A percentile compares a stretch with the other conserved stretches of the same genome.
These are phyloP conservation scores for Chlorella sp. DNA, from an alignment of 139 green algal genomes.

Conservation along the genomic window DNA sequence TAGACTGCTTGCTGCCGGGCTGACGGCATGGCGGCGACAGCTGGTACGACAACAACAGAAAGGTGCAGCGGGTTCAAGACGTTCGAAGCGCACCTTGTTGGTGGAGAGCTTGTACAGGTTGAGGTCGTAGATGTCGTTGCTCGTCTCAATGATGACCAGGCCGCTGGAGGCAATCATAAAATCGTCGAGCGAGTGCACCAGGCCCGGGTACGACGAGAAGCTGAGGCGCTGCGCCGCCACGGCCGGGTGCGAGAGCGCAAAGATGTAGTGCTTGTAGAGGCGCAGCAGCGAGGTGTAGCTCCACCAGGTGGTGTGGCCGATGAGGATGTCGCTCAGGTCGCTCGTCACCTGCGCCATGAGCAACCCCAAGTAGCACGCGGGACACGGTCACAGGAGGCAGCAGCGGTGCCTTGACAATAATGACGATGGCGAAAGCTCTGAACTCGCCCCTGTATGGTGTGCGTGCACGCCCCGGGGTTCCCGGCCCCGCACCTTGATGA, in stretches of 20 bases:
- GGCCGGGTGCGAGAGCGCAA: slow-evolving; percentile 23
- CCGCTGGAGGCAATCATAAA: slow-evolving; percentile 52
- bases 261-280: slow-evolving; percentile 66
- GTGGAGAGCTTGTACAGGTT: slow-evolving; percentile 33
- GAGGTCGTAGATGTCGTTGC: slow-evolving; percentile 49
- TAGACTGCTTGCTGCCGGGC: no score
- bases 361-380: not conserved
- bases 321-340: slow-evolving; percentile 41
- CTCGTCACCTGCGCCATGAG: slow-evolving; percentile 23
- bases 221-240: slow-evolving; percentile 28
- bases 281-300: slow-evolving; percentile 51
- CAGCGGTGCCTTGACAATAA: not conserved
- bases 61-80: no score
- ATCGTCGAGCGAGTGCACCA: slow-evolving; percentile 39
- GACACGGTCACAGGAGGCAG: not conserved
- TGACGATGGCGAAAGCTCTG: not conserved
- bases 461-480: not conserved
- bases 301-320: slow-evolving; percentile 67
- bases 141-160: slow-evolving; percentile 55
- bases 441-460: not conserved
- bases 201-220: slow-evolving; percentile 58
- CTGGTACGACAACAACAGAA: no score
- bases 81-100: slow-evolving; percentile 8
- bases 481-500: slow-evolving; percentile 40
- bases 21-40: no score